These are phyloP conservation scores for Amaranthus hypochondriacus DNA, from an alignment of 148 eudicot genomes.

Conservation along the genomic window DNA sequence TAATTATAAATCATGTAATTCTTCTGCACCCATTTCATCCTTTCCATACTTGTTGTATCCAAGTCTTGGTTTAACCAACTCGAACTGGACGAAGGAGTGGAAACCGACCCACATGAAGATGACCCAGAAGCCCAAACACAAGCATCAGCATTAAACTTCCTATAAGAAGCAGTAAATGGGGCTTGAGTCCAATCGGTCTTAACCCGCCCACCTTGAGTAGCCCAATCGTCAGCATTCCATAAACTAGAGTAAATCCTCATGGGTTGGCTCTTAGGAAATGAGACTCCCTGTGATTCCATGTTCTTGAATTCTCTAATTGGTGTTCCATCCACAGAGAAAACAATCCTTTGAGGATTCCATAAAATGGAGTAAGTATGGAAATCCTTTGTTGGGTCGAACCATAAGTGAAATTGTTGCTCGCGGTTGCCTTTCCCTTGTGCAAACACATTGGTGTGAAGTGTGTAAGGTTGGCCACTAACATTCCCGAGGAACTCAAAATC, in stretches of 20 bases:
- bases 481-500: conserved; percentile 36
- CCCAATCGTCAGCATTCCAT: conserved; percentile 43
- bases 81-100: background rate
- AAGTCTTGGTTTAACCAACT: conserved; percentile 34
- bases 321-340: conserved; percentile 28
- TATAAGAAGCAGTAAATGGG: conserved; percentile 23
- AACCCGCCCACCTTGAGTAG: conserved; percentile 34
- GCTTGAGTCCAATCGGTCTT: conserved; percentile 32
- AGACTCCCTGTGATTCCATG: conserved; percentile 29
- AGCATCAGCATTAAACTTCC: conserved; percentile 23
- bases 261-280: conserved; percentile 33
- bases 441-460: conserved; percentile 31
- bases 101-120: conserved; percentile 23
- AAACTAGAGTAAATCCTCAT: conserved; percentile 36
- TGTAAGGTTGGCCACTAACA: conserved; percentile 28
- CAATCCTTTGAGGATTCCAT: conserved; percentile 31
- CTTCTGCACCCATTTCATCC: conserved; percentile 35
- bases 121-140: conserved; percentile 27
- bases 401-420: conserved; percentile 31
- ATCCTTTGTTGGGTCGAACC: conserved; percentile 32
- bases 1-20: conserved; percentile 44
- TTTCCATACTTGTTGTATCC: conserved; percentile 29
- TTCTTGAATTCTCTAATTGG: conserved; percentile 33
- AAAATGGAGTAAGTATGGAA: conserved; percentile 35
- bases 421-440: conserved; percentile 33